Conservation (phyloP, 129 eudicot genomes). For the Glebionis coronaria region DNA sequence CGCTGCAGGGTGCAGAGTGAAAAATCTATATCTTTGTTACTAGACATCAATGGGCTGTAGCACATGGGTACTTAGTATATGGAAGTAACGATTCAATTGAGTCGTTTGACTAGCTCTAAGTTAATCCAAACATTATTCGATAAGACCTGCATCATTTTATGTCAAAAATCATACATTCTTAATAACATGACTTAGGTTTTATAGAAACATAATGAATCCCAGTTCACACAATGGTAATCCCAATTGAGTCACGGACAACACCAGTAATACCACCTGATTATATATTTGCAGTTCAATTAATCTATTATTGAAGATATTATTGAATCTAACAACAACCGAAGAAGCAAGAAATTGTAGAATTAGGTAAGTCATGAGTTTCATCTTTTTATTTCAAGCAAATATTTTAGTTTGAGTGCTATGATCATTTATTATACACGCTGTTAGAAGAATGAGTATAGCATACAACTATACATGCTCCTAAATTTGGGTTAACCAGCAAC, state of each 20-base stretch:
- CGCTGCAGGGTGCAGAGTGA: too few species aligned
- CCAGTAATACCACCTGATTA: constrained; percentile 78
- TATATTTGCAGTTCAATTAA: too few species aligned
- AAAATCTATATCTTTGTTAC: too few species aligned
- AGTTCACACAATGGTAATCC: constrained; percentile 79
- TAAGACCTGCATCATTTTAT: too few species aligned
- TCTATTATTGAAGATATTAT: too few species aligned
- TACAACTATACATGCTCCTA: not conserved
- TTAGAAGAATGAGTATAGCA: not conserved
- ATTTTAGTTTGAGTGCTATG: too few species aligned
- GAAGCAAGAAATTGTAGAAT: not conserved
- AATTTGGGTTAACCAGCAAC: not conserved
- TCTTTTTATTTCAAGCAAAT: constrained; percentile 6
- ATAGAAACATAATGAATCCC: constrained; percentile 62
- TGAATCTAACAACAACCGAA: too few species aligned
- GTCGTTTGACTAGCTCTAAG: too few species aligned
- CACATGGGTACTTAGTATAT: too few species aligned
- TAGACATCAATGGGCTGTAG: too few species aligned
- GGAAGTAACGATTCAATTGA: too few species aligned
- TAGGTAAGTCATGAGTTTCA: not conserved
- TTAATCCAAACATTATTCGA: too few species aligned
- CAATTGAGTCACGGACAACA: constrained; percentile 67
- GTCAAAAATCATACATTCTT: constrained; percentile 24
- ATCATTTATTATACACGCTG: not conserved
- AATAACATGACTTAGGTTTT: constrained; percentile 43